Conservation (phyloP, 2,329 filamentous ascomycete genomes). For the Fusarium heterosporum region DNA sequence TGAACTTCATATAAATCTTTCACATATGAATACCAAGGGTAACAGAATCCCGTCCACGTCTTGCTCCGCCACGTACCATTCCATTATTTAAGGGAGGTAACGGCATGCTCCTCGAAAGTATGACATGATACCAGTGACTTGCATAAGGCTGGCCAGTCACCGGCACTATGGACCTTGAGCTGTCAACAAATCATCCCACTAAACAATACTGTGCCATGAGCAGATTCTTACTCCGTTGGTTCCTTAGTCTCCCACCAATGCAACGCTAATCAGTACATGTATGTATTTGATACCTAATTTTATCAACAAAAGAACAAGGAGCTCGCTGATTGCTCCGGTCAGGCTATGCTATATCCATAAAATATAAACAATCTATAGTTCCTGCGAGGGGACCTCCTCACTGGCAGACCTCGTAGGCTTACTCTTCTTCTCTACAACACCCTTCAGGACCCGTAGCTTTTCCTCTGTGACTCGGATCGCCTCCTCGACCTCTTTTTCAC, state of each 20-base stretch:
- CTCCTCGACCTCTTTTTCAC: constrained; percentile 79
- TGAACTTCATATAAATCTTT: too few relatives aligned
- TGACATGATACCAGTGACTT: constrained; percentile 1
- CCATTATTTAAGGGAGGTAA: too few relatives aligned
- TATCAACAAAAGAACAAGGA: constrained; percentile 45
- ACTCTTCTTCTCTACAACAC: constrained; percentile 68
- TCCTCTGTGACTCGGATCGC: constrained; percentile 90
- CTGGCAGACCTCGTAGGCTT: constrained; percentile 24
- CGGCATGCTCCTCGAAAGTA: too few relatives aligned
- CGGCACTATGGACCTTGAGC: neutral
- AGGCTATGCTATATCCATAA: constrained; percentile 38
- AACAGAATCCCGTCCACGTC: too few relatives aligned
- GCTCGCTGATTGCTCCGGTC: constrained; percentile 40
- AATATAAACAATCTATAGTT: constrained; percentile 42
- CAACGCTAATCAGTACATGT: neutral
- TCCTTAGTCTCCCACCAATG: neutral
- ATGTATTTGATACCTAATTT: constrained; percentile 7
- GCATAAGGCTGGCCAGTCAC: constrained; percentile 25
- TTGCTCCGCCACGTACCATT: too few relatives aligned
- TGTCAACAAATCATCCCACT: neutral
- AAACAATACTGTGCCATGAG: neutral
- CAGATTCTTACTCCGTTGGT: neutral
- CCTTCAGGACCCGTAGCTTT: constrained; percentile 80
- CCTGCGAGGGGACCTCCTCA: constrained; percentile 31
- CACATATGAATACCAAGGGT: too few relatives aligned